A percentile compares a stretch with the other conserved stretches of the same genome.
Evolutionary conservation across 495 filamentous ascomycete species (phyloP).

Genomic region (Podospora australis): DNA sequence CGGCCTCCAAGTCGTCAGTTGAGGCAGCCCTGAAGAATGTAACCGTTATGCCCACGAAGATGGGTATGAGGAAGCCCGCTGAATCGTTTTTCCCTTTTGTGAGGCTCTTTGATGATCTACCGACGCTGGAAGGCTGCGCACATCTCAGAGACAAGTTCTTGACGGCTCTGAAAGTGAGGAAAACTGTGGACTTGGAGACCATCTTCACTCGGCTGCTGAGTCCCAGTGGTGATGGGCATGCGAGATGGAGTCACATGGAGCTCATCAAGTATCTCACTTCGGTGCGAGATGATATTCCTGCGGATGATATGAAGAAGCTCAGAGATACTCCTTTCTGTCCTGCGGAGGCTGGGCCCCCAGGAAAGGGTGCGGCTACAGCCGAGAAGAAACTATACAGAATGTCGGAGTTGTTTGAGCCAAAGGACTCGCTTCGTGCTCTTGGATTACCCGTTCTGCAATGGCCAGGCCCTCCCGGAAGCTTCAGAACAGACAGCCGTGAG

Average conservation of each 20-base stretch:
- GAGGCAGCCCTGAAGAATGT: slow-evolving; percentile 54
- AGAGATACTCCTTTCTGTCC: slow-evolving; percentile 72
- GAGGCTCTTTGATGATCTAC: slow-evolving; percentile 88
- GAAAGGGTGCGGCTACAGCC: slow-evolving; percentile 34
- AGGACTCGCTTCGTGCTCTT: slow-evolving; percentile 59
- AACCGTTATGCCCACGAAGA: slow-evolving; percentile 81
- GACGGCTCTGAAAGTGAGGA: slow-evolving; percentile 68
- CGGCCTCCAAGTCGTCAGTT: slow-evolving; percentile 57
- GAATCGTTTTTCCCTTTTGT: slow-evolving; percentile 93
- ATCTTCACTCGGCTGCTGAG: slow-evolving; percentile 82
- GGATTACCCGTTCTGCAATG: slow-evolving; percentile 77
- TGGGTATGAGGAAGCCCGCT: slow-evolving; percentile 78
- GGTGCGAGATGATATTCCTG: slow-evolving; percentile 83
- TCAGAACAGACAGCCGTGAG: slow-evolving; percentile 56
- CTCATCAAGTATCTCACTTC: slow-evolving; percentile 89
- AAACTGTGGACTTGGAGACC: slow-evolving; percentile 85
- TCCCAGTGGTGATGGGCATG: slow-evolving; percentile 31
- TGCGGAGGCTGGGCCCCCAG: slow-evolving; percentile 56
- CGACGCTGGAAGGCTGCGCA: slow-evolving; percentile 64
- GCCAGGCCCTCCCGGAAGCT: slow-evolving; percentile 58
- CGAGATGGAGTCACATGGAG: slow-evolving; percentile 87
- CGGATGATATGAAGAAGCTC: slow-evolving; percentile 73
- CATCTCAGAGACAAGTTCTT: slow-evolving; percentile 87
- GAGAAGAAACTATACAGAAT: slow-evolving; percentile 61
- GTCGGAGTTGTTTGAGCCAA: slow-evolving; percentile 80